phyloP scores from a whole-genome alignment of 345 rosid species.

The Zanthoxylum bungeanum region DNA sequence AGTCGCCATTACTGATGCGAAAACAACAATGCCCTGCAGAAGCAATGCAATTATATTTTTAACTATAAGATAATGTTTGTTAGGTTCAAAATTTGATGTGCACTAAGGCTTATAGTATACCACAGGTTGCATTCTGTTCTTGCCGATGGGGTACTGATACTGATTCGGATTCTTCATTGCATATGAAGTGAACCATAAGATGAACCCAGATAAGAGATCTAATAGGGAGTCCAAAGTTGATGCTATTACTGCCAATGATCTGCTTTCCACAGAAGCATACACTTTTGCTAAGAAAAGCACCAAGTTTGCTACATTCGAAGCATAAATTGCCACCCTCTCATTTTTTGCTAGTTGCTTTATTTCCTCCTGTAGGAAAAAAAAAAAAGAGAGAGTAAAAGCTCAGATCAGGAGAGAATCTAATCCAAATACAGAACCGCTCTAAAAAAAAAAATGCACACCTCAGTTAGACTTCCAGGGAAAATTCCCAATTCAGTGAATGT shows the following conservation, averaged over 20 bases:
- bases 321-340: constrained; percentile 33
- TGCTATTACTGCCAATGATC: constrained; percentile 51
- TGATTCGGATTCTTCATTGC: constrained; percentile 75
- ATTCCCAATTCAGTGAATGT: constrained; percentile 40
- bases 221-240: constrained; percentile 49
- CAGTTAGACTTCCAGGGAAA: constrained; percentile 31
- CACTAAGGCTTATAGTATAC: constrained; percentile 27
- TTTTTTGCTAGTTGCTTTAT: constrained; percentile 22
- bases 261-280: constrained; percentile 31
- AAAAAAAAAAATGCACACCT: constrained; percentile 22
- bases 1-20: constrained; percentile 57
- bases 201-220: constrained; percentile 80
- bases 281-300: constrained; percentile 43
- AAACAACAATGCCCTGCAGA: constrained; percentile 51
- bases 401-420: neutral
- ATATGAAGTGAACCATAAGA: constrained; percentile 77
- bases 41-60: too few relatives aligned
- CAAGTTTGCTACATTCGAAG: constrained; percentile 43
- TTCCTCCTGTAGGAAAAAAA: constrained; percentile 23
- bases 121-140: constrained; percentile 85
- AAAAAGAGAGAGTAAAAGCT: neutral
- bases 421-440: neutral
- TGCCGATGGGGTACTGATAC: constrained; percentile 69
- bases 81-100: neutral
- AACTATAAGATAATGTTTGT: neutral